A percentile compares a stretch with the other conserved stretches of the same genome.
Conservation (phyloP, 2,329 filamentous ascomycete species). For the Graphium sp. region DNA sequence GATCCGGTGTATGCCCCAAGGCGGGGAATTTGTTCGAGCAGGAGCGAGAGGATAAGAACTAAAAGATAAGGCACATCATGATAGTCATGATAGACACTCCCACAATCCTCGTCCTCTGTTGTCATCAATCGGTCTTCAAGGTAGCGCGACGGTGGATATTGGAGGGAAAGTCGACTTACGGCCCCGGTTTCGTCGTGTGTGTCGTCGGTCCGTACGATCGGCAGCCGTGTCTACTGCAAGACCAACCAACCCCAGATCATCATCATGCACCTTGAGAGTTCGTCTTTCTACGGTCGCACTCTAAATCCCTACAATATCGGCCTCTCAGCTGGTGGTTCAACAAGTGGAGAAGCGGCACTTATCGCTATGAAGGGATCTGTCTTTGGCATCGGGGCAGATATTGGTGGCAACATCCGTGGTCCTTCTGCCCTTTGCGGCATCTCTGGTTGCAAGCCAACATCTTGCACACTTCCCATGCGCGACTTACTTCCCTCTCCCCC, state of each 20-base stretch:
- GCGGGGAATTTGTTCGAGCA: no score
- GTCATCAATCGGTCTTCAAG: no score
- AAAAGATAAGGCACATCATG: no score
- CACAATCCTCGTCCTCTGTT: no score
- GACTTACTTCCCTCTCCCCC: slow-evolving; percentile 1
- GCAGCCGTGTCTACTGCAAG: slow-evolving; percentile 41
- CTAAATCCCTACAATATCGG: slow-evolving; percentile 37
- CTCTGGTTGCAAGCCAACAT: slow-evolving; percentile 37
- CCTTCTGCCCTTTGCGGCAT: slow-evolving; percentile 39
- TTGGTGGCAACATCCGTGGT: slow-evolving; percentile 36
- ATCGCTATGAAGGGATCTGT: slow-evolving; percentile 40
- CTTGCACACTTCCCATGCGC: slow-evolving; percentile 15
- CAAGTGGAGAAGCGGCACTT: slow-evolving; percentile 48
- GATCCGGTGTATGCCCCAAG: no score
- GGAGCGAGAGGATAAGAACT: no score
- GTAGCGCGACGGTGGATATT: no score
- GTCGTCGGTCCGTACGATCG: no score
- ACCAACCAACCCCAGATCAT: slow-evolving; percentile 44
- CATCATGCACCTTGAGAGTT: slow-evolving; percentile 53
- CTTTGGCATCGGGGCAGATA: slow-evolving; percentile 48
- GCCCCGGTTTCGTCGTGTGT: no score
- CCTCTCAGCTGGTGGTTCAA: slow-evolving; percentile 3
- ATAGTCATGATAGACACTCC: no score
- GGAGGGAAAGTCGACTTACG: no score
- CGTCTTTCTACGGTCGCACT: slow-evolving; percentile 47